These are phyloP conservation scores for Ustilago bromivora DNA, from an alignment of 1,284 basidiomycete species.

Conservation along the genomic window DNA sequence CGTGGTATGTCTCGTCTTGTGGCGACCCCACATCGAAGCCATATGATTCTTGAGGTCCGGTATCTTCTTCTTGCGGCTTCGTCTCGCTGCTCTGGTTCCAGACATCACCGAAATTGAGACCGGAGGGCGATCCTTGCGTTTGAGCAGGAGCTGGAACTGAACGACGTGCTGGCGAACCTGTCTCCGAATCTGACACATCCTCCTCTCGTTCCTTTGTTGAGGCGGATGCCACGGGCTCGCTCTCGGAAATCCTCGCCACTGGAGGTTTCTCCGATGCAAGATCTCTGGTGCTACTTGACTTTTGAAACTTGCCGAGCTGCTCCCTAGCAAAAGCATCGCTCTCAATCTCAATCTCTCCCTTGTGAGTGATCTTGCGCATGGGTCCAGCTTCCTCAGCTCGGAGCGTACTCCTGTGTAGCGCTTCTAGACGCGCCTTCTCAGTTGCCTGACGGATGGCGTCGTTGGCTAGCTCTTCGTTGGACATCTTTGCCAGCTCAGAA, in stretches of 20 bases:
- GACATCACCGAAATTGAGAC: conserved; percentile 38
- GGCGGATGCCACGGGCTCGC: conserved; percentile 24
- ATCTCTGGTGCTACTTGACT: not conserved
- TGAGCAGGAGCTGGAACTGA: conserved; percentile 30
- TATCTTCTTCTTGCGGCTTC: conserved; percentile 6
- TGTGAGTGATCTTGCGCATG: conserved; percentile 69
- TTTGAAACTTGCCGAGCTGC: conserved; percentile 30
- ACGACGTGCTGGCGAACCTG: conserved; percentile 1
- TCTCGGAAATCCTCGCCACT: conserved; percentile 27
- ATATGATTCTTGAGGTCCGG: conserved; percentile 25
- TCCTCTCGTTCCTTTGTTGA: not conserved
- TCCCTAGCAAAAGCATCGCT: conserved; percentile 45
- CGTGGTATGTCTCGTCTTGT: conserved; percentile 13
- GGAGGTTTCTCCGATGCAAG: conserved; percentile 1
- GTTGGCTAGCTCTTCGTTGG: conserved; percentile 66
- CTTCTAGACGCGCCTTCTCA: conserved; percentile 63
- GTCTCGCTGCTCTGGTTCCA: conserved; percentile 19
- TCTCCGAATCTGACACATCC: not conserved
- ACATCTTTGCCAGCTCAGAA: conserved; percentile 58
- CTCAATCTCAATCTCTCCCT: conserved; percentile 69
- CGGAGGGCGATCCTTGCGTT: conserved; percentile 18
- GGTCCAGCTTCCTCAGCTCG: conserved; percentile 56
- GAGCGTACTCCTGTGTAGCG: conserved; percentile 60
- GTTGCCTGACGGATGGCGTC: conserved; percentile 61
- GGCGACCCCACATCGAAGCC: conserved; percentile 34